Conservation (phyloP, 495 filamentous ascomycete genomes). For the Umbilicaria muhlenbergii region DNA sequence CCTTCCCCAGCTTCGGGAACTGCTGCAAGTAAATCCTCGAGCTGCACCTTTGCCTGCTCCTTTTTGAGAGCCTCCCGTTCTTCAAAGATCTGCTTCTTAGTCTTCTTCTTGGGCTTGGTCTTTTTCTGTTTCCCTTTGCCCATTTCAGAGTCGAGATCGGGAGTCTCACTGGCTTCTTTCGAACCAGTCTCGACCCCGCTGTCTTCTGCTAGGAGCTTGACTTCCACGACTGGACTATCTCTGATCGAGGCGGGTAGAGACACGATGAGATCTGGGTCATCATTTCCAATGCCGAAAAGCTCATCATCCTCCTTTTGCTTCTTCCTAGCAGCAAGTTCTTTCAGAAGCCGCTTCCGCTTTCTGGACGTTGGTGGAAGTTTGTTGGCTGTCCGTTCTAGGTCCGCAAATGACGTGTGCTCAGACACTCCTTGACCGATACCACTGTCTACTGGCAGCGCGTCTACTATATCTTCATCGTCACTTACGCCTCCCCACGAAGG, state of each 20-base stretch:
- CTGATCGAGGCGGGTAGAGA: conserved; percentile 24
- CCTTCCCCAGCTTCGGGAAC: conserved; percentile 10
- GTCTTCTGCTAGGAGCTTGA: conserved; percentile 2
- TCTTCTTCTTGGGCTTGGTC: conserved; percentile 45
- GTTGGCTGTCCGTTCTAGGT: conserved; percentile 22
- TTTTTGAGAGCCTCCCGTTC: conserved; percentile 46
- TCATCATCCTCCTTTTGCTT: conserved; percentile 64
- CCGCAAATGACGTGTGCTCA: conserved; percentile 12
- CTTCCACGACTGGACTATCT: conserved; percentile 9
- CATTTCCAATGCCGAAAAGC: conserved; percentile 45
- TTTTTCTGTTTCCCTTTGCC: conserved; percentile 17
- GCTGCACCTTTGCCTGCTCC: conserved; percentile 24
- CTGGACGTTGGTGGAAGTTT: conserved; percentile 33
- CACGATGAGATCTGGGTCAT: conserved; percentile 22
- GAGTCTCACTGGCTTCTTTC: conserved; percentile 25
- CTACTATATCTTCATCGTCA: conserved; percentile 8
- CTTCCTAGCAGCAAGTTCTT: conserved; percentile 47
- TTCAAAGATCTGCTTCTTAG: conserved; percentile 58
- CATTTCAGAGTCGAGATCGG: conserved; percentile 22
- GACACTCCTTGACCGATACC: conserved; percentile 13
- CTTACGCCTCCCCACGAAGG: conserved; percentile 8
- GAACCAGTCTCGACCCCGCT: conserved; percentile 18
- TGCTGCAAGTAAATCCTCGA: conserved; percentile 17
- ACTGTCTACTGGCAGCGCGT: conserved; percentile 3
- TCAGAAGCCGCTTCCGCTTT: conserved; percentile 54